phyloP scores from a whole-genome alignment of 345 rosid species.

The Hibiscus tridactylites region DNA sequence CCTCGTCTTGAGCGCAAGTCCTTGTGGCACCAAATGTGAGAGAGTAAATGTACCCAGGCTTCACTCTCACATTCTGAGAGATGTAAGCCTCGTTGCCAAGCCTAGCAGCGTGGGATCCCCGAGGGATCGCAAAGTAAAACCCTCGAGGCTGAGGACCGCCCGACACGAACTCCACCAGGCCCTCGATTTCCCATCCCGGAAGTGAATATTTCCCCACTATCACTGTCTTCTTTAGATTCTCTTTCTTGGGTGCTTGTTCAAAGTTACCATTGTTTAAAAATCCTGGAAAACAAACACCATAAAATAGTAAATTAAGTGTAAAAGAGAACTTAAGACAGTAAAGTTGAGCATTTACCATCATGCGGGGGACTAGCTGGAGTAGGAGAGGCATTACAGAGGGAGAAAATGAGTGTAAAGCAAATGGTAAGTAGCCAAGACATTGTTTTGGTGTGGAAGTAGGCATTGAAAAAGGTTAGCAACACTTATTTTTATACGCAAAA shows the following conservation, averaged over 20 bases:
- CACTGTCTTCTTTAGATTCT: conserved; percentile 56
- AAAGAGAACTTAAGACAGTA: background rate
- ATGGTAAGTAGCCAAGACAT: conserved; percentile 9
- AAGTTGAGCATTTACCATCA: background rate
- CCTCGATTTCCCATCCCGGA: conserved; percentile 67
- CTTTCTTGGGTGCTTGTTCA: conserved; percentile 45
- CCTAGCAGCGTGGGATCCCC: conserved; percentile 70
- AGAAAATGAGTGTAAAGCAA: conserved; percentile 3
- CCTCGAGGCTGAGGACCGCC: conserved; percentile 91
- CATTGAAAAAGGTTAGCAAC: background rate
- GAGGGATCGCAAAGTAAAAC: conserved; percentile 54
- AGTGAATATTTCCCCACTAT: conserved; percentile 72
- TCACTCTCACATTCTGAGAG: conserved; percentile 45
- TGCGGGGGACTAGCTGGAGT: background rate
- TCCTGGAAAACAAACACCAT: conserved; percentile 16
- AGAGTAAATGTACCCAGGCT: conserved; percentile 41
- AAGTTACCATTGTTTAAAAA: conserved; percentile 67
- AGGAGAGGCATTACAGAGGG: background rate
- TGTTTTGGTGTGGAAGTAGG: background rate
- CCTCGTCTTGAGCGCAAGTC: conserved; percentile 82
- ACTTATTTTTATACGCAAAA: background rate
- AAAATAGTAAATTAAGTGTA: background rate
- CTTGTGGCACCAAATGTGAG: conserved; percentile 73
- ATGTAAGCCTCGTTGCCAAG: conserved; percentile 76
- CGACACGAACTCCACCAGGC: conserved; percentile 60